Percentiles rank a stretch among this genome's conserved stretches.
phyloP scores from a whole-genome alignment of 768 basidiomycete genomes.

The Trametes punicea region DNA sequence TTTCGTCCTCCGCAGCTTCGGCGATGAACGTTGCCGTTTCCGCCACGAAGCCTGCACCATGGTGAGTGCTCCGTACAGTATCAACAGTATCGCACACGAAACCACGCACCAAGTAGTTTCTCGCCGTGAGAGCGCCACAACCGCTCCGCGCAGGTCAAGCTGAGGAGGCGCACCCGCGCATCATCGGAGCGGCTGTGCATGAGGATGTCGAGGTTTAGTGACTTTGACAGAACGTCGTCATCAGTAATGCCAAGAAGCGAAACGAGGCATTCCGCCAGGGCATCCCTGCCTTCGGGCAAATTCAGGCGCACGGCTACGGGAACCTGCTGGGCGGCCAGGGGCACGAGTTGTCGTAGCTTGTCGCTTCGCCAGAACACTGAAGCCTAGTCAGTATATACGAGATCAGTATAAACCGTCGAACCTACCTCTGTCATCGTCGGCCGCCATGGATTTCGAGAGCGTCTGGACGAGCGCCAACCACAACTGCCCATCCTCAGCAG shows the following conservation, averaged over 20 bases:
- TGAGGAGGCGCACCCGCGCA: constrained; percentile 60
- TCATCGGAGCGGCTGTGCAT: constrained; percentile 91
- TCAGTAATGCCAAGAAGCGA: constrained; percentile 54
- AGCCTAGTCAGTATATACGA: neutral
- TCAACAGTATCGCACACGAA: neutral
- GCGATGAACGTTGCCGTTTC: constrained; percentile 86
- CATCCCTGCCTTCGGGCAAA: constrained; percentile 35
- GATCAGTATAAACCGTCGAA: neutral
- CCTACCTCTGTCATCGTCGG: constrained; percentile 76
- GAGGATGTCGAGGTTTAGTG: constrained; percentile 76
- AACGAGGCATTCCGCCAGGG: constrained; percentile 49
- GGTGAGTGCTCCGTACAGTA: neutral
- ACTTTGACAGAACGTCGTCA: constrained; percentile 64
- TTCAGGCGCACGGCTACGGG: constrained; percentile 41
- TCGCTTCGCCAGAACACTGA: constrained; percentile 90
- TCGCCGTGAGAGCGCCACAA: constrained; percentile 77
- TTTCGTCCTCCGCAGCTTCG: constrained; percentile 86
- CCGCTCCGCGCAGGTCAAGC: constrained; percentile 62
- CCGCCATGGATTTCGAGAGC: constrained; percentile 64
- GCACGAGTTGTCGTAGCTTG: constrained; percentile 60
- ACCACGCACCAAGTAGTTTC: constrained; percentile 62
- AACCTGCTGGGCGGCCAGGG: constrained; percentile 64
- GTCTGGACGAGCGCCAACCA: constrained; percentile 64
- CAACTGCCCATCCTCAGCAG: constrained; percentile 39
- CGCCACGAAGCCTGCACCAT: constrained; percentile 58